Evolutionary conservation across 768 basidiomycete species (phyloP), one percentile per base, ranked within the genome.

Genomic region (Trametes sanguinea): DNA sequence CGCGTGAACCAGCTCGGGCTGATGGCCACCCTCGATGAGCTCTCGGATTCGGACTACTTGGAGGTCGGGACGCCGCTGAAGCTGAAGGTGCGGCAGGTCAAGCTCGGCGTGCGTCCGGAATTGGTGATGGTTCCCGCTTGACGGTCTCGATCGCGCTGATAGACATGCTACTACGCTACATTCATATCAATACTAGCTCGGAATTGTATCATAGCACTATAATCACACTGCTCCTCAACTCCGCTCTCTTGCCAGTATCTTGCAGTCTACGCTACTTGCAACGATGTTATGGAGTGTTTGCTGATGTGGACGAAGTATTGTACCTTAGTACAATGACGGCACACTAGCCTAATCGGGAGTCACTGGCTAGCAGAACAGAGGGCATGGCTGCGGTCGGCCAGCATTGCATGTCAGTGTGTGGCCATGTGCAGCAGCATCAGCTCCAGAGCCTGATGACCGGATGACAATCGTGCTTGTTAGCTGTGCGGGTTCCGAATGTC

Each of bases 1-100:
- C 33, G 56, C 39, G n/a, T 66, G 13, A 54, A 48, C 9, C 42
- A 44, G 39, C 50, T 68, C 17, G 65, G 61, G 13, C 43, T 68
- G 30, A 56, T 35, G 39, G 65, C 29, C 6, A 27, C 11, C 16
- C 10, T 65, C 9, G 44, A 48, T 27, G 35, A 37, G 8, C n/a
- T 51, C 29, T 37, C 50, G 46, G 11, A 13, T 1, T 29, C 46
- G 3, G 4, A 5, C 43, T 2, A 6, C 16, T 11, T 51, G 5
- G 30, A 22, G 6, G 13, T 53, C 6, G 65, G 54, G 1, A 54
- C 60, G 11, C 48, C 44, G 54, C 37, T 66, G 30, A 17, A 37
- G 1, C 57, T 66, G 29, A 22, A 42, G 43, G 42, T 63, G 30
- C 14, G 53, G 14, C 8, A 51, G 22, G 37, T 63, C 6, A 51